These are phyloP conservation scores for Arabis hirsuta DNA, from an alignment of 345 rosid species.

Conservation along the genomic window DNA sequence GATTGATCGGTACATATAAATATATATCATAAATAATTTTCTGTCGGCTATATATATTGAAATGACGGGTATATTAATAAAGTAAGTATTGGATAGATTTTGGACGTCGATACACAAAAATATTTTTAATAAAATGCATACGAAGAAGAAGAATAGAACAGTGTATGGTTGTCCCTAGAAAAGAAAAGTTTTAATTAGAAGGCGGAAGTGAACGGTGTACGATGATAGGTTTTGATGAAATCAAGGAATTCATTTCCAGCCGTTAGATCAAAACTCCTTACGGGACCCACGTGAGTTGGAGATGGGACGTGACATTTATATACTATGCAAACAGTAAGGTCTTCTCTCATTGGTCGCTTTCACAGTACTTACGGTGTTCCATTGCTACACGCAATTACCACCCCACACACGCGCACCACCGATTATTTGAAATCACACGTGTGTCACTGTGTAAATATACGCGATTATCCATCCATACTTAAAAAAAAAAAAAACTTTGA, in stretches of 20 bases:
- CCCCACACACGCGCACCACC: slow-evolving; percentile 14
- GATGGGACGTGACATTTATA: slow-evolving; percentile 44
- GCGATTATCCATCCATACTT: too few relatives aligned
- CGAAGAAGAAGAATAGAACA: slow-evolving; percentile 33
- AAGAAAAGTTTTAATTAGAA: slow-evolving; percentile 8
- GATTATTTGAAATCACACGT: slow-evolving; percentile 21
- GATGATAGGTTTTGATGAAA: slow-evolving; percentile 39
- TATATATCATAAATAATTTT: too few relatives aligned
- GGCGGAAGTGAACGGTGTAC: slow-evolving; percentile 40
- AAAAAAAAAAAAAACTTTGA: too few relatives aligned
- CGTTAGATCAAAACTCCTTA: slow-evolving; percentile 31
- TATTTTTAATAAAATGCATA: not conserved
- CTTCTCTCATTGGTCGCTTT: slow-evolving; percentile 41
- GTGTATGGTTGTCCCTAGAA: slow-evolving; percentile 40
- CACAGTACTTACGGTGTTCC: slow-evolving; percentile 47
- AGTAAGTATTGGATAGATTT: too few relatives aligned
- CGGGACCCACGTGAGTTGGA: slow-evolving; percentile 36
- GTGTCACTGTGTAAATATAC: slow-evolving; percentile 2
- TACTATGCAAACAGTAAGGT: slow-evolving; percentile 25
- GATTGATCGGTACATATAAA: too few relatives aligned
- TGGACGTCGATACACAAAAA: too few relatives aligned
- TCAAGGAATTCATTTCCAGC: slow-evolving; percentile 30
- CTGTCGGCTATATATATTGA: too few relatives aligned
- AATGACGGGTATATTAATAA: too few relatives aligned
- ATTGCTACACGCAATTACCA: slow-evolving; percentile 42